These are phyloP conservation scores for Beverwykella pulmonaria DNA, from an alignment of 495 filamentous ascomycete species.

Conservation along the genomic window DNA sequence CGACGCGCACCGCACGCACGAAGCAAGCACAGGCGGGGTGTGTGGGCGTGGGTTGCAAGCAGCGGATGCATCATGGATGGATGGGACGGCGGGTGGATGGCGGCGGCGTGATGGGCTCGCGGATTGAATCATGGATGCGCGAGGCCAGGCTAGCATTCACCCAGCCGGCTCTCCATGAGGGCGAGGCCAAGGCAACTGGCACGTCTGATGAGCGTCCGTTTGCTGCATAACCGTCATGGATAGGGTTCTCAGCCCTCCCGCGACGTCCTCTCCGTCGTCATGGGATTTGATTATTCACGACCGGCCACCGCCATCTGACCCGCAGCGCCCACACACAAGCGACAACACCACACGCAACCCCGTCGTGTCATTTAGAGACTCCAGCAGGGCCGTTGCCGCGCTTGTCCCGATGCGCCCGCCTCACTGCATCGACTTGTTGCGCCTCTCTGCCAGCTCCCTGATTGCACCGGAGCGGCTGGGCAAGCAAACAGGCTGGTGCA, in stretches of 20 bases:
- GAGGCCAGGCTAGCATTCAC: background rate
- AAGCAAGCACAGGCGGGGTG: background rate
- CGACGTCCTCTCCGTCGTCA: too few relatives aligned
- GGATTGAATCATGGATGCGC: background rate
- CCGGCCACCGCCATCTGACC: conserved; percentile 32
- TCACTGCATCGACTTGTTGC: background rate
- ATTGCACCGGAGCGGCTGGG: too few relatives aligned
- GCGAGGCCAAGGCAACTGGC: background rate
- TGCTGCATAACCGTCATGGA: too few relatives aligned
- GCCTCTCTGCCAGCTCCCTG: background rate
- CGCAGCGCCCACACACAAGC: background rate
- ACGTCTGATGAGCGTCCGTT: too few relatives aligned
- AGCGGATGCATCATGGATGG: background rate
- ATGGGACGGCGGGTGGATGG: background rate
- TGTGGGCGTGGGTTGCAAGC: background rate
- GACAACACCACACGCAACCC: background rate
- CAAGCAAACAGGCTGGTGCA: too few relatives aligned
- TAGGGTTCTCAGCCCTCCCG: too few relatives aligned
- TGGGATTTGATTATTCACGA: conserved; percentile 28
- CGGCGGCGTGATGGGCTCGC: background rate
- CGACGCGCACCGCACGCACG: conserved; percentile 1
- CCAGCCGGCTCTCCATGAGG: background rate
- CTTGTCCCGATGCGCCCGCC: conserved; percentile 16
- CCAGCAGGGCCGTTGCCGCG: background rate
- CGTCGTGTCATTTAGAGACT: conserved; percentile 8